A percentile compares a stretch with the other conserved stretches of the same genome.
These are phyloP conservation scores for Rhododendron mucronatum DNA, from an alignment of 148 eudicot genomes.

Conservation along the genomic window DNA sequence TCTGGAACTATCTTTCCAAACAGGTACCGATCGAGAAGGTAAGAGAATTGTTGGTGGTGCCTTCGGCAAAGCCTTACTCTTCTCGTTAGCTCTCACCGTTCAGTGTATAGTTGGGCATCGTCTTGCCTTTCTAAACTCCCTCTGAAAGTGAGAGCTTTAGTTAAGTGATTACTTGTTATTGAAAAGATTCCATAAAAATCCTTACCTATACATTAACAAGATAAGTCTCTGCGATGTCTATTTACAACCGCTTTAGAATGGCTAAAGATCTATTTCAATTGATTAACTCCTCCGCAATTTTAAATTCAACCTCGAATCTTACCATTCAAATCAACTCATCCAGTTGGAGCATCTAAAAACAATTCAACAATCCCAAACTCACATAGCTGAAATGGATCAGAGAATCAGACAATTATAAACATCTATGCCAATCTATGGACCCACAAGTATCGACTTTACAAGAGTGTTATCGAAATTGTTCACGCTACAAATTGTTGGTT, in stretches of 20 bases:
- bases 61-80: no score
- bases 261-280: neutral
- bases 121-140: no score
- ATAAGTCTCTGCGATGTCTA: neutral
- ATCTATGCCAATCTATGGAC: neutral
- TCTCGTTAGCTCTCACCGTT: no score
- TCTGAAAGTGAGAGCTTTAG: neutral
- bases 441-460: neutral
- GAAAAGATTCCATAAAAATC: neutral
- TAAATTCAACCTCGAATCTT: neutral
- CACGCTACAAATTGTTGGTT: neutral
- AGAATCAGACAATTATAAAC: neutral
- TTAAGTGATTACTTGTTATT: neutral
- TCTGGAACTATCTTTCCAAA: neutral
- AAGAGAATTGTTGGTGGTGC: no score
- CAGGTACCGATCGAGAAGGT: no score
- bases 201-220: neutral
- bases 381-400: neutral
- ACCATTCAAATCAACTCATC: neutral
- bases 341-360: neutral
- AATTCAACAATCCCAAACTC: neutral
- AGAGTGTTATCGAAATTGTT: neutral
- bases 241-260: neutral
- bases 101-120: neutral
- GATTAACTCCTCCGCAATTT: neutral